Conservation (phyloP, 805 yeast species). For the Wickerhamiella shivajii region DNA sequence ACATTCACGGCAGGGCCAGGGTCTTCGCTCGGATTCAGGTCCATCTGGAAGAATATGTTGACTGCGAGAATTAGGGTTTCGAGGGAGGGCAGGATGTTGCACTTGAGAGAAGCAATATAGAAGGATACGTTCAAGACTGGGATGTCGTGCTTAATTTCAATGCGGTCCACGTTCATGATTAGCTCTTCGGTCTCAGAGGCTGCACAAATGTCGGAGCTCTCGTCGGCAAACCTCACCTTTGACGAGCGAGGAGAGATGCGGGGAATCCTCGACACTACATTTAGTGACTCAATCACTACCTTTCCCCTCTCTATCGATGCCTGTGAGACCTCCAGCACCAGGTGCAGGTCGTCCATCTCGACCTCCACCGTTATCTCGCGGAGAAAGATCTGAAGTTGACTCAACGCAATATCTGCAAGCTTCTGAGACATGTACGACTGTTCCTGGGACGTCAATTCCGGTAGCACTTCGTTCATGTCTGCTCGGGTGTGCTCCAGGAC, state of each 20-base stretch:
- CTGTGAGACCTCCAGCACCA: conserved; percentile 15
- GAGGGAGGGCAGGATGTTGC: conserved; percentile 9
- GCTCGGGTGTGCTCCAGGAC: conserved; percentile 13
- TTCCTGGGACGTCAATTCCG: not conserved
- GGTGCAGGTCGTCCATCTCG: conserved; percentile 11
- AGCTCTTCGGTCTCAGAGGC: conserved; percentile 1
- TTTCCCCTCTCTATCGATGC: not conserved
- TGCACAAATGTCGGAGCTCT: not conserved
- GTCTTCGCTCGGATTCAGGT: not conserved
- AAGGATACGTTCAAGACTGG: not conserved
- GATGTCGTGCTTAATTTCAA: not conserved
- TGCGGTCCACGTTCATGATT: not conserved
- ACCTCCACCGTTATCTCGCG: too few species aligned
- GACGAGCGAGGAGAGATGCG: not conserved
- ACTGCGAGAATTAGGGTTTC: conserved; percentile 5
- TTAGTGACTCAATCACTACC: not conserved
- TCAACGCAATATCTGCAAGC: conserved; percentile 28
- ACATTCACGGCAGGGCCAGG: not conserved
- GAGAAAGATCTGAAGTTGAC: conserved; percentile 24
- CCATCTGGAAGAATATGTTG: conserved; percentile 8
- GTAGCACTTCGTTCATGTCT: conserved; percentile 11
- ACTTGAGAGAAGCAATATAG: conserved; percentile 4
- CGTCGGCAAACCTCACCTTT: not conserved
- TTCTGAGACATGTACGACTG: conserved; percentile 13
- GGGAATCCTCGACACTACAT: not conserved